Base-by-base conservation (phyloP, 2,329 filamentous ascomycete genomes). In the Cladosporium sp. region DNA sequence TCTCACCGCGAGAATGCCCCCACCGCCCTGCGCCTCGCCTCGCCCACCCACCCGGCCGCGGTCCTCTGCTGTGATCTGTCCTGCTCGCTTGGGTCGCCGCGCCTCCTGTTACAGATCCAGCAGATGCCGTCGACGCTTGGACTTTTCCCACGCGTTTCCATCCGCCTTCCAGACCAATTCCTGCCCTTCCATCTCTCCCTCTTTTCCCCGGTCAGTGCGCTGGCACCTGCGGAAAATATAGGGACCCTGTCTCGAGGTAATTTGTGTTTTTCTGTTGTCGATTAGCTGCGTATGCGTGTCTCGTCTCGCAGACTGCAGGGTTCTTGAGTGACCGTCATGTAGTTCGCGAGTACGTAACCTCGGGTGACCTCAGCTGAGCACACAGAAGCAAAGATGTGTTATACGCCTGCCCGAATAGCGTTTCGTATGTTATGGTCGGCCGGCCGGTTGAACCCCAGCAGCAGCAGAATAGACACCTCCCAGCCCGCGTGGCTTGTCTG, bases 141-240 rank as follows among this genome's bases (percentile, higher is more conserved):
- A 32, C 28, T 32, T 32, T 32, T 32, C 28, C 15, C 42, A 15
- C 20, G 42, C 42, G 24, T 45, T 45, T 45, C 42, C 42, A 12
- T 22, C 42, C 42, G 42, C 42, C 42, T 45, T 45, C 42, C 42
- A 45, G 42, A 45, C 42, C 42, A 32, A 32, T 45, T 45, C 15
- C 20, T n/a, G 35, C 12, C n/a, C 13, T 15, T 37, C 12, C 35
- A 8, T 12, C 39, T 42, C 10, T 48, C 20, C 47, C 34, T 50
- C 34, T 22, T 50, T 50, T 50, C 47, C 47, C 47, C 47, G 47
- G 47, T 50, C 47, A 50, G 47, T 50, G 47, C 47, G 20, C 47
- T 44, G 7, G 42, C 13, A 22, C 17, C 28, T 20, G 10, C 40
- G 42, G 42, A 45, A 45, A 15, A 28, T 45, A 25, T 25, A 45